Conservation (phyloP, 495 filamentous ascomycete species). For the Antarctomyces pellizariae region DNA sequence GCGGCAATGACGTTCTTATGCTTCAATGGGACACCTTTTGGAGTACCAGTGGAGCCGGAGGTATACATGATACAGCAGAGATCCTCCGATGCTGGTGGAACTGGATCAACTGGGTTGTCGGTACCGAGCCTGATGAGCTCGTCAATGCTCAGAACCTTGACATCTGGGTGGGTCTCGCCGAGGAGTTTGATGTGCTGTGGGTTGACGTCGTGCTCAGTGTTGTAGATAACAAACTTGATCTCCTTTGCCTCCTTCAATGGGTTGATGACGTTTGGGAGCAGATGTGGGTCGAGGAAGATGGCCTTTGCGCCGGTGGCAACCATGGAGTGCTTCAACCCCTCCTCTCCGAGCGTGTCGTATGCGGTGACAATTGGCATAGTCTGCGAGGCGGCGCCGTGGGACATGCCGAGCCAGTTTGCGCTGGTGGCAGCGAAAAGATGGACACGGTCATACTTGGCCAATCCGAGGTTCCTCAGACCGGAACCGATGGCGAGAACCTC, state of each 20-base stretch:
- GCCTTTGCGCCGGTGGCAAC: constrained; percentile 64
- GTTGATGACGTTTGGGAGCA: constrained; percentile 57
- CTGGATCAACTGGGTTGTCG: constrained; percentile 59
- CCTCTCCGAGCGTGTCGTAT: constrained; percentile 91
- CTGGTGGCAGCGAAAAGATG: constrained; percentile 85
- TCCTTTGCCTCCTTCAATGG: constrained; percentile 60
- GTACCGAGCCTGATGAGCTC: constrained; percentile 65
- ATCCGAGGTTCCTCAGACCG: constrained; percentile 58
- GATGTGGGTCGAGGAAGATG: constrained; percentile 75
- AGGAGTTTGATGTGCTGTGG: constrained; percentile 60
- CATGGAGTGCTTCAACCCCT: constrained; percentile 78
- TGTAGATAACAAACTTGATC: constrained; percentile 74
- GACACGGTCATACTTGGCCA: constrained; percentile 46
- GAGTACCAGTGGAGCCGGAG: constrained; percentile 87
- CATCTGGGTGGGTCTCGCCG: constrained; percentile 39
- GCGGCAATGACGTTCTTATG: constrained; percentile 79
- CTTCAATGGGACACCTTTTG: constrained; percentile 83
- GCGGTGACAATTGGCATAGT: constrained; percentile 88
- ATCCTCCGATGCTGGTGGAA: constrained; percentile 62
- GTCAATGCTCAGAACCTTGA: constrained; percentile 64
- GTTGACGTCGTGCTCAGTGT: constrained; percentile 52
- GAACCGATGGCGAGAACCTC: constrained; percentile 47
- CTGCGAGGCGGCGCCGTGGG: constrained; percentile 60
- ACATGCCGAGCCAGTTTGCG: constrained; percentile 56
- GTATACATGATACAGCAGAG: constrained; percentile 99